Conservation (phyloP, 2,329 filamentous ascomycete genomes). For the Diaporthe vaccinii region DNA sequence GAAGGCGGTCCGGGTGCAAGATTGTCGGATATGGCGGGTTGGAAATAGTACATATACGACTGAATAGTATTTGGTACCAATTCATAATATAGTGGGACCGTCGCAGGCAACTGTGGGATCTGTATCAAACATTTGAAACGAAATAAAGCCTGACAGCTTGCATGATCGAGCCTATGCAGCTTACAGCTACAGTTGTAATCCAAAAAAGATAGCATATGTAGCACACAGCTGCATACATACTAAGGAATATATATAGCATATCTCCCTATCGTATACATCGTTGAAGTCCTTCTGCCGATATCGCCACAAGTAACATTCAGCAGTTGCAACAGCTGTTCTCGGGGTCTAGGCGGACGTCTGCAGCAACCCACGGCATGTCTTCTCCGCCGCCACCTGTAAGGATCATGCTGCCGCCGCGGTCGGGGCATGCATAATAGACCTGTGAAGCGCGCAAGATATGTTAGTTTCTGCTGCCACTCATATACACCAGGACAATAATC, state of each 20-base stretch:
- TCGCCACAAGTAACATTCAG: background rate
- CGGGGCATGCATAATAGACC: background rate
- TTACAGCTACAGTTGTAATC: background rate
- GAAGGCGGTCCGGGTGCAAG: background rate
- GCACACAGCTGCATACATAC: background rate
- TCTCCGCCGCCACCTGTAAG: background rate
- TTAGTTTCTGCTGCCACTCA: background rate
- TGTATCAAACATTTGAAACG: background rate
- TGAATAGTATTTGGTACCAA: conserved; percentile 4
- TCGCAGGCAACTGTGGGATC: background rate
- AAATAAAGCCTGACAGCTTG: too few relatives aligned
- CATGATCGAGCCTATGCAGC: background rate
- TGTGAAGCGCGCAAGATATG: background rate
- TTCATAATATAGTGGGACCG: background rate
- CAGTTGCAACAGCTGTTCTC: background rate
- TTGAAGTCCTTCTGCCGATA: background rate
- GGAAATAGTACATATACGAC: conserved; percentile 3
- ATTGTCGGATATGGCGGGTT: background rate
- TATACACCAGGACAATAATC: background rate
- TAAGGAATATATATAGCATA: background rate
- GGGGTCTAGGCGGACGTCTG: conserved; percentile 1
- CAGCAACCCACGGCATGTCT: background rate
- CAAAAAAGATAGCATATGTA: background rate
- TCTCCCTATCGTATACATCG: background rate
- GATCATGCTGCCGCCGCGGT: background rate